Base-by-base conservation (phyloP, 192 early-diverging fungal genomes). In the Helicostylum pulchrum region DNA sequence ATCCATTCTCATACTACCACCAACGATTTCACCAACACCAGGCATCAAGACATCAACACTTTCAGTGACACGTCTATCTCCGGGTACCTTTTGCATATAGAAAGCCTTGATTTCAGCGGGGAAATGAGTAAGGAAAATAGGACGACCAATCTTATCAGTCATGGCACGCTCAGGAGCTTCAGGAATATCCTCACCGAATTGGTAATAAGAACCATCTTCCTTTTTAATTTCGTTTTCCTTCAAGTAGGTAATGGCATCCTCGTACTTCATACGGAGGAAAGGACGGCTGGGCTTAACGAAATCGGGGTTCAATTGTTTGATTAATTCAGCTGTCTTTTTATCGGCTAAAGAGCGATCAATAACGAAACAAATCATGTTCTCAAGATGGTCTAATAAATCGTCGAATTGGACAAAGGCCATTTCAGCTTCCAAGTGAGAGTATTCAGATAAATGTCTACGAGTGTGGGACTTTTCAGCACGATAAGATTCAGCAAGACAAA, bases 131-230 rank as follows among this genome's bases (percentile, higher is more conserved):
- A 99, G 80, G 68, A 99, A 82, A 63, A 99, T 98, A 32, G 97
- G 97, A 67, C 90, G 86, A 74, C 83, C 83, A 71, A 99, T 97
- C 52, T 94, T 84, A 78, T 99, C 95, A n/a, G 96, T 99, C 98
- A 99, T 99, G 64, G 80, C 75, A 65, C 98, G 92, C 78, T 99
- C 98, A 36, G 98, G 96, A 34, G 90, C 83, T 77, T 99, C 98
- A 42, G 96, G 95, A 68, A 99, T 99, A 75, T 99, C 98, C 63
- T 99, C 96, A 59, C 98, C 98, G 80, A 96, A 95, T 77, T 91
- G 88, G 76, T 94, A 99, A 66, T 85, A 88, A 7, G 78, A 83
- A 39, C 94, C 94, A 62, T 97, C 88, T 61, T 91, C 92, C 74
- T 94, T 96, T 77, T 89, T 89, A 57, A 98, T 87, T 34, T 88